Base-by-base conservation (phyloP, 257 asterid species). In the Handroanthus guayacan region DNA sequence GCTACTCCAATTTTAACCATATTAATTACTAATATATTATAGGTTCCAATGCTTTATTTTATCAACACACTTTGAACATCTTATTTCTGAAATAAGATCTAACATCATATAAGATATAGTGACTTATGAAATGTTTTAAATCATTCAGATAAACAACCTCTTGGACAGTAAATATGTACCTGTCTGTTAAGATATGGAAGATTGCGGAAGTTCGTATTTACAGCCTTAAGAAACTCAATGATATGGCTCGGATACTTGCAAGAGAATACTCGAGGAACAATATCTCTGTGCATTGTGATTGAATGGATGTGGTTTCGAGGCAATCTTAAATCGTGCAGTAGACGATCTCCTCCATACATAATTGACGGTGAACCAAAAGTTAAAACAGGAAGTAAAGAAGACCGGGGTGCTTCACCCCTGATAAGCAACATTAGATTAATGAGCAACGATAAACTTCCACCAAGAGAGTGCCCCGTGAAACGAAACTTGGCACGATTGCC, bases 191-290 rank as follows among this genome's bases (percentile, higher is more conserved):
- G 97, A 80, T 98, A 95, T 3, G 97, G 91, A 76, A 82, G 97
- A 65, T 78, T 85, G 17, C 99, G 95, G 72, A 95, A 95, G 78
- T 86, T 95, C 55, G 86, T 87, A 34, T 95, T 95, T 5, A 95
- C 89, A 18, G 98, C 99, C 82, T 93, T 95, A 11, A 95, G 97
- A 75, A 93, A 84, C 63, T 91, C 91, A 36, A 97, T 97, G 9
- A 95, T 91, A 17, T 95, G 98, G 80, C 62, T 84, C 16, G 99
- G 99, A 45, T 95, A 93, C 68, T 81, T 80, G 88, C 99, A 95
- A 58, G 98, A 95, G 87, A 93, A 95, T 58, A 97, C 99, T 25
- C 99, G 87, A 10, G 98, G 98, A 3, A 93, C 98, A 55, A 95
- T 95, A 84, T 95, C 99, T 36, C 99, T 86, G 45, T 95, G 99